These are phyloP conservation scores for Amoebophrya sp. DNA, from an alignment of 169 alveolate genomes.

Conservation along the genomic window DNA sequence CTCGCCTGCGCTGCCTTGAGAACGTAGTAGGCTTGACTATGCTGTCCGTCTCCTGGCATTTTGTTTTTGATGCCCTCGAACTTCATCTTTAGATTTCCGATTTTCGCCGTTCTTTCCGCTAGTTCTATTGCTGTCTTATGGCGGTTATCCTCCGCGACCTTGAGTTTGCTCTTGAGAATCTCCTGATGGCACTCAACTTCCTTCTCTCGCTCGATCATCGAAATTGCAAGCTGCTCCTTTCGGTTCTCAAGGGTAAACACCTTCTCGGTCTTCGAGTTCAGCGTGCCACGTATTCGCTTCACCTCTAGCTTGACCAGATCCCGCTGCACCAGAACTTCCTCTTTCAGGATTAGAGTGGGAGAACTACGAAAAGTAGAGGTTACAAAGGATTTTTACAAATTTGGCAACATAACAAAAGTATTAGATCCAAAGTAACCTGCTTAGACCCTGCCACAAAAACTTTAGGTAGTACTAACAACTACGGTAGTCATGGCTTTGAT, in stretches of 20 bases:
- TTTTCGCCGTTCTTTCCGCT: constrained; percentile 69
- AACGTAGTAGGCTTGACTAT: background rate
- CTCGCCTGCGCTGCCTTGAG: constrained; percentile 6
- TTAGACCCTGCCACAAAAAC: too few relatives aligned
- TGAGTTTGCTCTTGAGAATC: constrained; percentile 64
- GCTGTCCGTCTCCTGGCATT: background rate
- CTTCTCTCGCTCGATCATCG: constrained; percentile 74
- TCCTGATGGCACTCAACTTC: constrained; percentile 78
- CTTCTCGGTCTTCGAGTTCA: constrained; percentile 68
- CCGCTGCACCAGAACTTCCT: constrained; percentile 76
- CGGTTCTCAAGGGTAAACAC: constrained; percentile 73
- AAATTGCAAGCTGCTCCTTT: constrained; percentile 71
- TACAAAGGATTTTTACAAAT: too few relatives aligned
- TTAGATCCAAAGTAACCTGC: too few relatives aligned
- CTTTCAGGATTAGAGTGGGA: constrained; percentile 65
- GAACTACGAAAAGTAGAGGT: too few relatives aligned
- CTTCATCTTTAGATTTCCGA: constrained; percentile 68
- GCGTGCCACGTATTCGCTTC: constrained; percentile 66
- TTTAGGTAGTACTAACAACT: too few relatives aligned
- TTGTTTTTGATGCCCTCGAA: constrained; percentile 58
- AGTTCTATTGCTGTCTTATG: constrained; percentile 76
- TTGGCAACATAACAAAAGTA: too few relatives aligned
- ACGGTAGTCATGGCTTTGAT: too few relatives aligned
- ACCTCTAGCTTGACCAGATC: constrained; percentile 79
- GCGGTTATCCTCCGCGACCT: constrained; percentile 82